phyloP scores from a whole-genome alignment of 108 stramenopile species.

The Nitzschia sp. region DNA sequence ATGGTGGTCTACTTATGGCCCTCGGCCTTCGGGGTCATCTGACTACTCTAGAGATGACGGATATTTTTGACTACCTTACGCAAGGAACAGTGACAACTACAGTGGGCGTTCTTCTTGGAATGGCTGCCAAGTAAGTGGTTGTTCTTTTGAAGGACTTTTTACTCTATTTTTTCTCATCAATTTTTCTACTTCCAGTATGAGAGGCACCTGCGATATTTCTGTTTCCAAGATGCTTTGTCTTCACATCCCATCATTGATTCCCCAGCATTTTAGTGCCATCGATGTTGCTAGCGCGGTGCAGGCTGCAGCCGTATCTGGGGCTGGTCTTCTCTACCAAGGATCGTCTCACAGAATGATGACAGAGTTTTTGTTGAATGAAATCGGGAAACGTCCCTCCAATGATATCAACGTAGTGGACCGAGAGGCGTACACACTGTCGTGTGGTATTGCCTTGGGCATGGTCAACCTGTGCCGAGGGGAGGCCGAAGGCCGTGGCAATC shows the following conservation, averaged over 20 bases:
- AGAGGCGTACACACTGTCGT: slow-evolving; percentile 88
- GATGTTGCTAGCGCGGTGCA: slow-evolving; percentile 91
- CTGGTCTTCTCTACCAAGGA: slow-evolving; percentile 90
- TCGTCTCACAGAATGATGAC: slow-evolving; percentile 96
- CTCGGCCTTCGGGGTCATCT: slow-evolving; percentile 95
- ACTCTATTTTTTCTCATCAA: neutral
- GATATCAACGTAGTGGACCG: slow-evolving; percentile 80
- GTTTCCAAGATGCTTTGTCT: slow-evolving; percentile 97
- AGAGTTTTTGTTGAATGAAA: slow-evolving; percentile 95
- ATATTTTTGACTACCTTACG: slow-evolving; percentile 96
- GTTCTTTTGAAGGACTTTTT: neutral
- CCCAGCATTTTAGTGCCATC: slow-evolving; percentile 85
- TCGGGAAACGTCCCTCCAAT: slow-evolving; percentile 78
- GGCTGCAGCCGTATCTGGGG: slow-evolving; percentile 87
- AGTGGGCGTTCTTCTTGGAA: slow-evolving; percentile 93
- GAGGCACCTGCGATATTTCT: slow-evolving; percentile 88
- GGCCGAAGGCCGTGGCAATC: slow-evolving; percentile 19
- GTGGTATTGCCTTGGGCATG: slow-evolving; percentile 92
- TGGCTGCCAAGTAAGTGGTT: slow-evolving; percentile 80
- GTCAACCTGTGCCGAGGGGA: slow-evolving; percentile 77
- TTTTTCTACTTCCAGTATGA: slow-evolving; percentile 40
- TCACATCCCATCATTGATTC: slow-evolving; percentile 95
- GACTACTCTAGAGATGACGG: slow-evolving; percentile 89
- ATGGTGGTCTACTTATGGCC: slow-evolving; percentile 94
- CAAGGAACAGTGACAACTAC: slow-evolving; percentile 95